Percentiles rank a stretch among this genome's conserved stretches.
phyloP scores from a whole-genome alignment of 2,329 filamentous ascomycete species.

The Penicillium decumbens region DNA sequence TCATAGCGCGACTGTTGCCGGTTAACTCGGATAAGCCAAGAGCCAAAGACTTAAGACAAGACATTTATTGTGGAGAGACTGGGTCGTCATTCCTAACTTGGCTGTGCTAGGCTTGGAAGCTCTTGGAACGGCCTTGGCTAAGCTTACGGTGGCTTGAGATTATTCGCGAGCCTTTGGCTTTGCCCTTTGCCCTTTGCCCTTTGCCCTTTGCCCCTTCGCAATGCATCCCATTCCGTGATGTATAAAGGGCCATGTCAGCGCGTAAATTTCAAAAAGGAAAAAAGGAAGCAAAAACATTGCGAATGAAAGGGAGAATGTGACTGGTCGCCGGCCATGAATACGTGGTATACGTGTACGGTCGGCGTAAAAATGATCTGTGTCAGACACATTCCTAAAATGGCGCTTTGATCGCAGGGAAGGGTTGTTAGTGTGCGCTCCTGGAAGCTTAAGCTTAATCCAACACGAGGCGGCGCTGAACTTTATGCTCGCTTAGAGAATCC shows the following conservation, averaged over 20 bases:
- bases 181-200: no score
- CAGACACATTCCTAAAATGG: constrained; percentile 23
- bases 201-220: constrained; percentile 12
- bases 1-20: neutral
- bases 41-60: neutral
- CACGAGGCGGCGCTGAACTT: constrained; percentile 36
- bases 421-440: constrained; percentile 34
- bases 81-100: constrained; percentile 1
- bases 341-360: no score
- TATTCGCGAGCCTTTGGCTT: constrained; percentile 16
- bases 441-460: constrained; percentile 46
- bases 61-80: neutral
- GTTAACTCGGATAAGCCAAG: neutral
- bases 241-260: neutral
- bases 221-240: constrained; percentile 20
- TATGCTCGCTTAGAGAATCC: constrained; percentile 34
- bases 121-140: constrained; percentile 21
- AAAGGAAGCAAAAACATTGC: neutral
- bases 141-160: constrained; percentile 23
- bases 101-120: constrained; percentile 12
- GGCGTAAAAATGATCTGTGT: constrained; percentile 16
- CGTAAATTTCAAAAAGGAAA: neutral
- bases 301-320: constrained; percentile 1
- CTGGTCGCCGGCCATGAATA: neutral
- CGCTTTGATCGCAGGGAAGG: constrained; percentile 33